Base-by-base conservation (phyloP, 2,329 filamentous ascomycete genomes). In the Stachybotrys chlorohalonatus region DNA sequence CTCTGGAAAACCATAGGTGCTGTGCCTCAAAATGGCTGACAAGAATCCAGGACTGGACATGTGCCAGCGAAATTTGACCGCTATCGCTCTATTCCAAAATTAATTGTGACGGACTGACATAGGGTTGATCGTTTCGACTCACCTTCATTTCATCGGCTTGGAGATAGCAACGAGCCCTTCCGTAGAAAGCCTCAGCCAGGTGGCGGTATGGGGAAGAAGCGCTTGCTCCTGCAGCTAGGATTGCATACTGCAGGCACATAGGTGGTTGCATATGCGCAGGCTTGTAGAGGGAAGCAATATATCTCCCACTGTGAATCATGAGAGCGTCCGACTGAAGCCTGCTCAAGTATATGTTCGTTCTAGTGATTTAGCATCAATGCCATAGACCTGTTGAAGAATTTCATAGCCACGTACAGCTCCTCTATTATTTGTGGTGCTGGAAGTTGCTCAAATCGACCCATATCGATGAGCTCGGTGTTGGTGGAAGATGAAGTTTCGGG, bases 141-240 rank as follows among this genome's bases (percentile, higher is more conserved):
- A 79, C 78, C 68, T 84, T 88, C 82, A 95, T 86, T 71, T 95
- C 90, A 58, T 93, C 89, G 31, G 81, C 74, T 62, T 95, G 85
- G 0, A 85, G 79, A 64, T 95, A 95, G 60, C 90, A 90, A 17
- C 90, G 79, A 4, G 90, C 82, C n/a, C 89, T 81, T 46, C 82
- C 79, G 65, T 95, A 95, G 61, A 95, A 90, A 50, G 89, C 79
- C n/a, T 87, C 84, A 55, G 89, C 84, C 45, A 90, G 77, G 5
- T 73, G 73, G 2, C 76, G 74, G 62, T 93, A 91, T 60, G 86
- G 86, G 16, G 89, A 80, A 8, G 84, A 82, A 5, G 84, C 75
- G 15, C 83, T 82, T 8, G 89, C 84, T 3, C 87, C 89, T 62
- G 87, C 75, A 3, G 83, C 80, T 86, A 89, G 93, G 68, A 95